These are phyloP conservation scores for Eleusine coracana DNA, from an alignment of 176 grass and related monocot species.

Conservation along the genomic window DNA sequence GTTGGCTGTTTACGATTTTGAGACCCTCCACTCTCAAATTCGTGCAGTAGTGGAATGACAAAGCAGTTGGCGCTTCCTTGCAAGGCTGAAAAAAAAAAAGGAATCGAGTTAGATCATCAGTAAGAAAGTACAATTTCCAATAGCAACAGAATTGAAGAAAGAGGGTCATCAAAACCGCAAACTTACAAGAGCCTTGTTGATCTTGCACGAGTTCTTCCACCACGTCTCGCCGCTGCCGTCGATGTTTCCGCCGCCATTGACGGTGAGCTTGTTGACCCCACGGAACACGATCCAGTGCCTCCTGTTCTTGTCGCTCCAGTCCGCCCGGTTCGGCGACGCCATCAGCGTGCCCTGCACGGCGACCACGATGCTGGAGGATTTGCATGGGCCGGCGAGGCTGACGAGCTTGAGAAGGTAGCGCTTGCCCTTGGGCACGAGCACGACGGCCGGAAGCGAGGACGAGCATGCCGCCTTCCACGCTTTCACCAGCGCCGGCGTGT, in stretches of 20 bases:
- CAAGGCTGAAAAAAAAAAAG: conserved; percentile 52
- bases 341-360: conserved; percentile 60
- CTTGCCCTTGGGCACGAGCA: conserved; percentile 58
- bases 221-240: conserved; percentile 70
- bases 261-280: conserved; percentile 30
- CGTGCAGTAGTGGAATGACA: conserved; percentile 37
- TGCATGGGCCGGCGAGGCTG: conserved; percentile 68
- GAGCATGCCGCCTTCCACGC: conserved; percentile 65
- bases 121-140: not conserved
- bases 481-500: conserved; percentile 53
- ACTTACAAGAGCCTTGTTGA: conserved; percentile 55
- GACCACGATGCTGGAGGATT: conserved; percentile 36
- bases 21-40: conserved; percentile 33
- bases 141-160: not conserved
- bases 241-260: conserved; percentile 67
- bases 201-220: conserved; percentile 88
- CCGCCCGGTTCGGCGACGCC: conserved; percentile 42
- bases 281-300: conserved; percentile 66
- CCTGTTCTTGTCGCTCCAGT: conserved; percentile 47
- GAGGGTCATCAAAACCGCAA: not conserved
- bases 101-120: not conserved
- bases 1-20: conserved; percentile 42
- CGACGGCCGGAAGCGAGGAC: conserved; percentile 49
- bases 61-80: conserved; percentile 57
- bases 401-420: conserved; percentile 58